Conservation (phyloP, 108 stramenopile species). For the Hondaea fermentalgiana region DNA sequence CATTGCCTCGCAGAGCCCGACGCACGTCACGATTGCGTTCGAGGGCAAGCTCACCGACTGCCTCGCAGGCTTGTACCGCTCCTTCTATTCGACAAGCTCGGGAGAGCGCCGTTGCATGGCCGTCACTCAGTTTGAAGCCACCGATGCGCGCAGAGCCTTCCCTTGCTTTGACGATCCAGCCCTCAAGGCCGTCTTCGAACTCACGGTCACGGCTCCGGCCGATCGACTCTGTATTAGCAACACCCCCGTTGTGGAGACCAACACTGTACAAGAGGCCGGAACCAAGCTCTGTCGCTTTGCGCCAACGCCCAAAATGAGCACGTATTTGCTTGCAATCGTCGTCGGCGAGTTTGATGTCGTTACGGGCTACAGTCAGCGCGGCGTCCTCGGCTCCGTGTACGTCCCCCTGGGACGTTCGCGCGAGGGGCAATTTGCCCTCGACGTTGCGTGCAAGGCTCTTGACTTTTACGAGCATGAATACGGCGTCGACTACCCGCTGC, state of each 20-base stretch:
- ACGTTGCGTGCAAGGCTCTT: slow-evolving; percentile 63
- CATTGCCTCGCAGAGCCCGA: neutral
- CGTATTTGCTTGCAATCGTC: slow-evolving; percentile 81
- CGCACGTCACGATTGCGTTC: slow-evolving; percentile 55
- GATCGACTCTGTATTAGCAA: slow-evolving; percentile 70
- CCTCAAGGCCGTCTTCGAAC: slow-evolving; percentile 75
- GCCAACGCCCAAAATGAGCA: slow-evolving; percentile 79
- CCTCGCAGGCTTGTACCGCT: slow-evolving; percentile 91
- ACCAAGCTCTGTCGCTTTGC: slow-evolving; percentile 57
- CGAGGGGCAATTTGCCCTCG: slow-evolving; percentile 68
- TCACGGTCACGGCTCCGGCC: slow-evolving; percentile 65
- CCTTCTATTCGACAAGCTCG: slow-evolving; percentile 64
- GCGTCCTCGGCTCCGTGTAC: slow-evolving; percentile 75
- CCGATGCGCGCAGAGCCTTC: slow-evolving; percentile 74
- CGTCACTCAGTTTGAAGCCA: slow-evolving; percentile 87
- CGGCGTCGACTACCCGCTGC: slow-evolving; percentile 77
- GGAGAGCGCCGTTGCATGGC: slow-evolving; percentile 75
- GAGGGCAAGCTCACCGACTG: slow-evolving; percentile 76
- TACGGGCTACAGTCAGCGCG: slow-evolving; percentile 54
- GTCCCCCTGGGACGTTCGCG: slow-evolving; percentile 76
- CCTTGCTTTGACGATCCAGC: slow-evolving; percentile 96
- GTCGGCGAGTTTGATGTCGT: slow-evolving; percentile 77
- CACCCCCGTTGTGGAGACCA: slow-evolving; percentile 75
- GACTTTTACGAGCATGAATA: slow-evolving; percentile 81
- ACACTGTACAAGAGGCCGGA: neutral